Percentiles rank a stretch among this genome's conserved stretches.
Evolutionary conservation across 768 basidiomycete species (phyloP).

Genomic region (Obba rivulosa): DNA sequence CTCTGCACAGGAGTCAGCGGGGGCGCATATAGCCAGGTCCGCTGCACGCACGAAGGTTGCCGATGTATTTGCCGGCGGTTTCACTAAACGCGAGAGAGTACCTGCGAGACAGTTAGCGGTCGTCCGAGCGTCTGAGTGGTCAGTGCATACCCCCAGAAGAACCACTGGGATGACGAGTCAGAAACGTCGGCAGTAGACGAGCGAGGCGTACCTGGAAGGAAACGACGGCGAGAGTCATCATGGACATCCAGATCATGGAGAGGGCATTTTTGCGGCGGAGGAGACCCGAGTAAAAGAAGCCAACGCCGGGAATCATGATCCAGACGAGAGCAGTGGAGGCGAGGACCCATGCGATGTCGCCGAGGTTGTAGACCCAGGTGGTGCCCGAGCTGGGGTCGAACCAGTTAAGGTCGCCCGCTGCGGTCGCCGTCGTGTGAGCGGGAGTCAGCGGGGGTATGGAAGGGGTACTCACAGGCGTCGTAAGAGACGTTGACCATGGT

Average conservation of each 20-base stretch:
- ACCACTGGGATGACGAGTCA: conserved; percentile 58
- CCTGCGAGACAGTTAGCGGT: conserved; percentile 9
- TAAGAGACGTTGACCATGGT: conserved; percentile 41
- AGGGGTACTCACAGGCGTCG: conserved; percentile 29
- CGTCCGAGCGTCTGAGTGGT: neutral
- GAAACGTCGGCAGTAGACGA: neutral
- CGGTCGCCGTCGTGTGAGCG: conserved; percentile 1
- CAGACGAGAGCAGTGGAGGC: conserved; percentile 75
- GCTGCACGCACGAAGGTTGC: conserved; percentile 61
- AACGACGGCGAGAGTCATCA: conserved; percentile 73
- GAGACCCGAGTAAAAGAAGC: conserved; percentile 88
- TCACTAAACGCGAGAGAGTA: conserved; percentile 90
- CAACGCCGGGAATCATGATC: conserved; percentile 62
- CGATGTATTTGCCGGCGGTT: conserved; percentile 59
- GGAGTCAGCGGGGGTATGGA: neutral
- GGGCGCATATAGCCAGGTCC: neutral
- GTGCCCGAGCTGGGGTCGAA: conserved; percentile 17
- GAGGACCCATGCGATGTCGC: conserved; percentile 68
- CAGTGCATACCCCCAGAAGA: conserved; percentile 75
- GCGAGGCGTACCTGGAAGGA: conserved; percentile 64
- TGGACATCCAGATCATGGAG: conserved; percentile 79
- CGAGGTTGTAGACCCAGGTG: conserved; percentile 44
- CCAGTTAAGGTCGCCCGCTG: conserved; percentile 18
- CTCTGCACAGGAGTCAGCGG: conserved; percentile 30
- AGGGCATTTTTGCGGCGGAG: conserved; percentile 91